Base-by-base conservation (phyloP, 2,329 filamentous ascomycete genomes). In the Ascochyta pisi region DNA sequence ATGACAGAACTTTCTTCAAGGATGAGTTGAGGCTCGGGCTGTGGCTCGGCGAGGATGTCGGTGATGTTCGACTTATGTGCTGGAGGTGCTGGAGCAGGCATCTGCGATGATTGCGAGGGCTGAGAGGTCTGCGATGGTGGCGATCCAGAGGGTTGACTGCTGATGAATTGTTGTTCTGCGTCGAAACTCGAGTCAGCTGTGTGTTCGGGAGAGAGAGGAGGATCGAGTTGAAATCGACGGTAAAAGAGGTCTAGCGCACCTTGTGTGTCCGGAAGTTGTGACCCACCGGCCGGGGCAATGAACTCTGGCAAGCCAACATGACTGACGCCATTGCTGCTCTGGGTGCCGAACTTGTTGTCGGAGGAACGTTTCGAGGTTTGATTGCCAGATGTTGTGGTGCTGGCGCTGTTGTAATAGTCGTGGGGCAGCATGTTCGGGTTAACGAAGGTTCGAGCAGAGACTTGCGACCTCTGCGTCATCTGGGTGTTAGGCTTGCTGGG, bases 351-450 rank as follows among this genome's bases (percentile, higher is more conserved):
- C 0, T 89, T 91, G 71, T 89, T 88, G 73, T 84, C 86, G 12
- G 87, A 79, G 3, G 89, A 92, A 6, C 86, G 84, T 58, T 90
- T 87, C 1, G 90, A 91, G 2, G 90, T 93, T 73, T 86, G 87
- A 77, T 96, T 95, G n/a, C 87, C 86, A 3, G 86, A 89, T 22
- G 87, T 87, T 1, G 93, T 96, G 1, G 93, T 96, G 2, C 92
- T 96, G 1, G 92, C 94, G 68, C 96, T 92, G 67, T 98, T 97
- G 49, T 88, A 79, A 55, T 86, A 88, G 84, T 88, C 84, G 22
- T 79, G 79, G 15, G 82, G 78, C 68, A 86, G 82, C 29, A 85
- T 85, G 54, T 83, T 82, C 12, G 81, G 80, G 8, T 81, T 80
- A 77, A 88, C 81, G 22, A 83, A 84, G 2, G 84, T 87, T 63